Percentiles rank a stretch among this genome's conserved stretches.
phyloP scores from a whole-genome alignment of 1,284 basidiomycete genomes.

The Crepidotus sp. region DNA sequence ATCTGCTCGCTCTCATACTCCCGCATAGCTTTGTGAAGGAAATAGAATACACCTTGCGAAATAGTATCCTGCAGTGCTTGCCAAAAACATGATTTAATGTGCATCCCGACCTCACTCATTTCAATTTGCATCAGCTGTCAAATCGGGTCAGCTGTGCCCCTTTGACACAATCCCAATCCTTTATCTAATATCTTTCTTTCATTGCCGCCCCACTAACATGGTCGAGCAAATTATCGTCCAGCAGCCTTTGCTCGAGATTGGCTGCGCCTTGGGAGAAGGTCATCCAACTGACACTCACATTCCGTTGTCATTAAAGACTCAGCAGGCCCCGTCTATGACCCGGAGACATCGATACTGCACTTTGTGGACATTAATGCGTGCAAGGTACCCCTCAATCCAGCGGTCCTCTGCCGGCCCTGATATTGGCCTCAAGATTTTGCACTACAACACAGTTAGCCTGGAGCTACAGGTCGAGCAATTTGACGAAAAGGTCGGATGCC shows the following conservation, averaged over 20 bases:
- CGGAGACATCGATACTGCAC: constrained; percentile 42
- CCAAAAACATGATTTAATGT: constrained; percentile 8
- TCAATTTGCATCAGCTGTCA: constrained; percentile 9
- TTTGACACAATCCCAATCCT: constrained; percentile 7
- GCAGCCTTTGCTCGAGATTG: constrained; percentile 42
- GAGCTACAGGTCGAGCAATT: constrained; percentile 39
- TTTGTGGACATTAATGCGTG: constrained; percentile 59
- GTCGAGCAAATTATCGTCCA: constrained; percentile 28
- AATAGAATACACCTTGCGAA: constrained; percentile 21
- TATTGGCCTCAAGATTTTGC: constrained; percentile 38
- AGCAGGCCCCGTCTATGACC: constrained; percentile 55
- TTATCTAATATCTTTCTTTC: constrained; percentile 8
- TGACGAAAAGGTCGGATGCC: constrained; percentile 43
- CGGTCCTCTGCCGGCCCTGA: background rate
- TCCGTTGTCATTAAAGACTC: constrained; percentile 6
- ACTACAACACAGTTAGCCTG: constrained; percentile 36
- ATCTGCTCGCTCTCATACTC: constrained; percentile 21
- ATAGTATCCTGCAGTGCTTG: constrained; percentile 8
- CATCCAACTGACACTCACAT: constrained; percentile 4
- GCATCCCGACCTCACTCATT: background rate
- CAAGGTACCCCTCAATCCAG: constrained; percentile 31
- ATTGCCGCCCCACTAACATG: constrained; percentile 14
- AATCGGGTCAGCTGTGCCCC: constrained; percentile 12
- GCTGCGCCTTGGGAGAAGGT: constrained; percentile 64
- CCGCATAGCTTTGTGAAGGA: constrained; percentile 20